Evolutionary conservation across 2,329 filamentous ascomycete species (phyloP).

Genomic region (Apiospora malaysiana): DNA sequence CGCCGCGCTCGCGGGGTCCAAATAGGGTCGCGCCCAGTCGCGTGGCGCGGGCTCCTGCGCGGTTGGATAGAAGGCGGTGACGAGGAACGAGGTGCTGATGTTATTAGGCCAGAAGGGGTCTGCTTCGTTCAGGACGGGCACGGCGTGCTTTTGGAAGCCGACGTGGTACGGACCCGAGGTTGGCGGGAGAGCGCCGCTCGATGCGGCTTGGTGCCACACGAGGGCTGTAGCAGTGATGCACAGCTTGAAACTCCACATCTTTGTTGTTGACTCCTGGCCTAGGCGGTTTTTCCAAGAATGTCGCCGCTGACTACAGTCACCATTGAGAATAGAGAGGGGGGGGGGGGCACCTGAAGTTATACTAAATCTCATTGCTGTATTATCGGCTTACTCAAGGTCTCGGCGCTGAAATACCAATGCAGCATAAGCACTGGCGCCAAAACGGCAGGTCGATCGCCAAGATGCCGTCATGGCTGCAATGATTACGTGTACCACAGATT

Average conservation of each 20-base stretch:
- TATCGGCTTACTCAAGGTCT: neutral
- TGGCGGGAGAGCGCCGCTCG: slow-evolving; percentile 23
- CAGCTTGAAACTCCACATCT: neutral
- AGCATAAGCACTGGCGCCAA: neutral
- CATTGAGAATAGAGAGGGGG: neutral
- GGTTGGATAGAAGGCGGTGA: slow-evolving; percentile 34
- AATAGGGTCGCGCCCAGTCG: slow-evolving; percentile 22
- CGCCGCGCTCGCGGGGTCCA: slow-evolving; percentile 31
- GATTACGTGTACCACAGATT: neutral
- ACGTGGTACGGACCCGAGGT: slow-evolving; percentile 32
- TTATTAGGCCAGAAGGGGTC: slow-evolving; percentile 35
- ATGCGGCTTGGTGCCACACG: neutral
- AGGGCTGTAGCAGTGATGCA: neutral
- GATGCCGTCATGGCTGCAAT: neutral
- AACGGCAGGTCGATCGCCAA: neutral
- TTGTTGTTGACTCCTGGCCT: neutral
- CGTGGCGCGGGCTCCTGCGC: slow-evolving; percentile 21
- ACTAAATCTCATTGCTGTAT: neutral
- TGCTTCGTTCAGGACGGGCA: slow-evolving; percentile 28
- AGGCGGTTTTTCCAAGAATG: neutral
- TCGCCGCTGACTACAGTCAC: neutral
- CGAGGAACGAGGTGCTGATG: slow-evolving; percentile 34
- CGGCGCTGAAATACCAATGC: too few species aligned
- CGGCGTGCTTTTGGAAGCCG: slow-evolving; percentile 30
- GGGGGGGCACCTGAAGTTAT: too few species aligned